These are phyloP conservation scores for Adansonia grandidieri DNA, from an alignment of 441 rosid genomes.

Conservation along the genomic window DNA sequence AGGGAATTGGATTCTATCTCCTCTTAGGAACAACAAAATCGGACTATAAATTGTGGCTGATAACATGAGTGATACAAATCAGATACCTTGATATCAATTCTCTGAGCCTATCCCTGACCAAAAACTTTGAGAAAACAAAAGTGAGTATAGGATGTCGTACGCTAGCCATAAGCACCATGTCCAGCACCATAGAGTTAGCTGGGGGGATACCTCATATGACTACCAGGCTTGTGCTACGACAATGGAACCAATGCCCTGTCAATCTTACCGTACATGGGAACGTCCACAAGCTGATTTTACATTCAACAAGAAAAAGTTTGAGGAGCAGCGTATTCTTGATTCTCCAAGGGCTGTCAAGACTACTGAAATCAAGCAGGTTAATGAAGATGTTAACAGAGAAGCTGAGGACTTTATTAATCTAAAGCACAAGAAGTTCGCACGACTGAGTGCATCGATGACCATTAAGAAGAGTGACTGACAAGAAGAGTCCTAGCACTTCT, in stretches of 20 bases:
- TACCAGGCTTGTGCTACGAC: constrained; percentile 13
- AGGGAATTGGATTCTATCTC: constrained; percentile 43
- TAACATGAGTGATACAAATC: neutral
- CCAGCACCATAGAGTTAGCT: constrained; percentile 24
- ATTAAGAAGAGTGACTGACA: constrained; percentile 15
- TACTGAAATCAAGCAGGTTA: neutral
- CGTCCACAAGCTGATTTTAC: neutral
- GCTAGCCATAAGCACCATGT: constrained; percentile 7
- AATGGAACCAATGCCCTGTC: neutral
- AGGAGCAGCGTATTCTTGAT: neutral
- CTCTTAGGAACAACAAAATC: constrained; percentile 27
- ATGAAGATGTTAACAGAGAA: constrained; percentile 50
- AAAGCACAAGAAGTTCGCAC: constrained; percentile 57
- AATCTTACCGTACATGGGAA: neutral
- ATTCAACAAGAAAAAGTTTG: neutral
- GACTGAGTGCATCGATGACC: constrained; percentile 30
- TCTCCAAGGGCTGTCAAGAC: constrained; percentile 22
- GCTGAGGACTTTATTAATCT: constrained; percentile 65
- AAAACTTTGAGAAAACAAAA: neutral
- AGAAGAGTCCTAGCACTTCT: neutral
- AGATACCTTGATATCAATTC: neutral
- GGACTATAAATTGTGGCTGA: constrained; percentile 28
- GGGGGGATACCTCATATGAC: constrained; percentile 26
- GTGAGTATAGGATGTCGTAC: constrained; percentile 19
- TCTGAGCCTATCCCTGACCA: neutral